Evolutionary conservation across 2,329 filamentous ascomycete genomes (phyloP), one percentile per base, ranked within the genome.

Genomic region (Drechslera avenae): DNA sequence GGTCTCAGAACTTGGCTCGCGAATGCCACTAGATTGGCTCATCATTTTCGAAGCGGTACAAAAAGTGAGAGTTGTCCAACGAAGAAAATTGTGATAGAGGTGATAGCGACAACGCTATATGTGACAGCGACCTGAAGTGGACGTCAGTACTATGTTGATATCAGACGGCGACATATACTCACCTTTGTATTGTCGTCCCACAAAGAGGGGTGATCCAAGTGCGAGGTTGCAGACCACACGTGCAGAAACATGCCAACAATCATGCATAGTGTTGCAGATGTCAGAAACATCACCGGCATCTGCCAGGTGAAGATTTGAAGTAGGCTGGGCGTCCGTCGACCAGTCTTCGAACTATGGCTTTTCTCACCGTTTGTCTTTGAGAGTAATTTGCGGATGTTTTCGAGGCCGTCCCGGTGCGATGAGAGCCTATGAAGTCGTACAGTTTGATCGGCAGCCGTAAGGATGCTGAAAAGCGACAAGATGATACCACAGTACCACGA

Each of bases 391-490:
- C 76, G 64, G 37, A 78, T 75, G 5, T 70, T 64, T 6, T 50
- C 35, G 3, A 70, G 56, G 0, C 73, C 74, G 51, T 77, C 72
- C 6, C 70, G 67, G 52, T 78, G 76, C 3, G 71, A 69, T 10
- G 74, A 74, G 5, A 78, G 58, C 1, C 76, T 72, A 57, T 77
- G 75, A 3, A 78, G 63, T 4, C 75, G 72, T 7, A 78, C 72
- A 3, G 73, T 75, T 52, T 78, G 75, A 48, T 76, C 71, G 2
- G 74, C 71, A 4, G 77, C 73, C 1, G 76, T 73, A 8, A 82
- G 69, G 5, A 82, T 74, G n/a, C 76, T 76, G 50, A 80, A 80
- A 3, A 83, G 70, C 1, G 80, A 73, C 19, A 83, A 76, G 9
- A 82, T 69, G 31, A 78, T 76, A 10, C 75, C 76, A 41, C 69